Evolutionary conservation across 805 yeast genomes (phyloP), one percentile per base, ranked within the genome.

Genomic region (Kazachstania martiniae): DNA sequence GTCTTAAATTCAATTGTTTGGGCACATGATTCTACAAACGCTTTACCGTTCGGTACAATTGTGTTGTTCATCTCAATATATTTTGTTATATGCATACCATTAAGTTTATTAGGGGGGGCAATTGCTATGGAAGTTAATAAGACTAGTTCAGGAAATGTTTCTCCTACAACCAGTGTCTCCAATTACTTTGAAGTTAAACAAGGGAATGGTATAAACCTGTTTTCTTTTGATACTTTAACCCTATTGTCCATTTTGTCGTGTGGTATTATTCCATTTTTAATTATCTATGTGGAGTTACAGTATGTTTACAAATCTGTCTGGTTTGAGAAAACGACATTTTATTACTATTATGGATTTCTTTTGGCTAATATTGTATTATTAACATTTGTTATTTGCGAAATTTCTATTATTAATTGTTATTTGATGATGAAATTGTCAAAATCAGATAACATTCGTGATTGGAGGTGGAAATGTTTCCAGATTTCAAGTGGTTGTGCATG

Each of bases 401-500:
- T 80, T 33, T 72, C 87, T 7, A 66, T 84, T 16, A 72, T 84
- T 27, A 74, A 80, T 5, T 66, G 78, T 8, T 84, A 78, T 47
- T 49, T 79, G 27, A 66, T 78, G 27, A 62, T 84, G 45, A 63
- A 32, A 8, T 26, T 32, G 12, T 32, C 41, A 5, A 29, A 31
- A 14, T 24, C 33, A 23, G 38, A 31, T n/a, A 28, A 31, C 27
- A 28, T 33, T 23, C 37, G 27, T 15, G 25, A 40, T 23, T 86
- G 95, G 95, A 83, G 82, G 50, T 84, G 94, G 94, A 66, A 77
- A 42, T 64, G 85, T 9, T 84, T 83, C 54, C 53, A 72, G 33
- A 72, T 76, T 18, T 83, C 93, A 4, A 62, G 73, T 4, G 74
- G 87, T 36, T 69, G 82, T 29, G 84, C 85, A 19, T 64, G 77